Base-by-base conservation (phyloP, 2,329 filamentous ascomycete genomes). In the Colletotrichum sp. region DNA sequence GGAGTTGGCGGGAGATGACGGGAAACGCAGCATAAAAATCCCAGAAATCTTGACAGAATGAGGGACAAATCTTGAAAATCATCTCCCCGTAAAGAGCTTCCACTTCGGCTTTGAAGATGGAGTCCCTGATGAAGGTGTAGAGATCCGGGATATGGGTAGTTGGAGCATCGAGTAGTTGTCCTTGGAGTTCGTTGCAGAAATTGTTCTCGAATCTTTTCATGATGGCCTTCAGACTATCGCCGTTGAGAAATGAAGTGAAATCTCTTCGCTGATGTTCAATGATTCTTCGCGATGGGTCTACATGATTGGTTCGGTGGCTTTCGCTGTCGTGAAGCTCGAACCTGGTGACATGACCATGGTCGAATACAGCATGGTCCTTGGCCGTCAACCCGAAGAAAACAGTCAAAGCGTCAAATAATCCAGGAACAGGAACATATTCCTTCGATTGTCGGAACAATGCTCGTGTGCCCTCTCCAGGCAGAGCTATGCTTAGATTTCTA, bases 211-310 rank as follows among this genome's bases (percentile, higher is more conserved):
- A 74, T 5, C 30, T 55, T 2, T 62, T 36, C 58, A 74, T 76
- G 2, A 74, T 72, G 7, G 36, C n/a, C 21, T 28, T 59, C 24
- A 76, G 36, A 13, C 52, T 61, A 10, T 76, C 65, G 3, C 74
- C 74, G 7, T 55, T 69, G 8, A 76, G n/a, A 14, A 69, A 76
- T 2, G 30, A 28, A 6, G 55, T 5, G 30, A 76, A 74, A 7
- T 76, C 74, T 12, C 62, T 62, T 7, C 74, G 64, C 24, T 76
- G 74, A n/a, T 71, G 74, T 14, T 76, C 74, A 28, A 76, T 74
- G 21, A 74, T 69, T 7, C 71, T 34, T 30, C 71, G 28, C 7
- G 74, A 74, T 12, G 61, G 56, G 24, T 76, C 71, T 6, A 21
- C 21, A 9, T 73, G 66, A 5, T 12, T 65, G 4, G 65, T 76